Evolutionary conservation across 306 rosid genomes (phyloP).

Genomic region (Corylus avellana): DNA sequence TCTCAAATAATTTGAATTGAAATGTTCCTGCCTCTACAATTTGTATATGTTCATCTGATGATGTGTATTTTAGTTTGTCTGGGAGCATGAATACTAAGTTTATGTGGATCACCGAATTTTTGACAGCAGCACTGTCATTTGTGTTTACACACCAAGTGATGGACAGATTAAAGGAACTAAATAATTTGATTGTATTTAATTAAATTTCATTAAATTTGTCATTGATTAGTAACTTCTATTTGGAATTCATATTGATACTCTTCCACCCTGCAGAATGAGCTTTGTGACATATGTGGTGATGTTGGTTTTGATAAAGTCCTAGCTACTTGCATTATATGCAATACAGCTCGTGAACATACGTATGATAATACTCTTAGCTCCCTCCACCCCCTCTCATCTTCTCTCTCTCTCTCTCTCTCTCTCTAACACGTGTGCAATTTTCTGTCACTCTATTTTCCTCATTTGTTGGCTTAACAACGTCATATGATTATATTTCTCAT

Average conservation of each 20-base stretch:
- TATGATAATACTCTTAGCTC: constrained; percentile 12
- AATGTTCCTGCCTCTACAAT: neutral
- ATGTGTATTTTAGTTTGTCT: neutral
- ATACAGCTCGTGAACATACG: constrained; percentile 44
- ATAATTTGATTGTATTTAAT: neutral
- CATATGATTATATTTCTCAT: neutral
- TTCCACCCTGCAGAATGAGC: constrained; percentile 43
- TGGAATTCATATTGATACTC: constrained; percentile 10
- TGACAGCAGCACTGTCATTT: neutral
- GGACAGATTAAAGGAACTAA: neutral
- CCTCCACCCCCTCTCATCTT: neutral
- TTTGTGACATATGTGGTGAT: constrained; percentile 59
- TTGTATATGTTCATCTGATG: neutral
- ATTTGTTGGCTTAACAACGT: neutral
- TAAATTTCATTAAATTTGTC: neutral
- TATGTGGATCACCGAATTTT: neutral
- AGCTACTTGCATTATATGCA: constrained; percentile 52
- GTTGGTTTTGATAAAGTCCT: constrained; percentile 33
- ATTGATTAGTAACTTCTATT: neutral
- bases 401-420: neutral
- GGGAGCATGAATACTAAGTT: neutral
- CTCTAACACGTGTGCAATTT: neutral
- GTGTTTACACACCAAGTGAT: neutral
- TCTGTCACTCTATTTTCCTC: neutral
- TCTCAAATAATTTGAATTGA: neutral